These are phyloP conservation scores for Aspergillus sp. DNA, from an alignment of 2,329 filamentous ascomycete species.

Conservation along the genomic window DNA sequence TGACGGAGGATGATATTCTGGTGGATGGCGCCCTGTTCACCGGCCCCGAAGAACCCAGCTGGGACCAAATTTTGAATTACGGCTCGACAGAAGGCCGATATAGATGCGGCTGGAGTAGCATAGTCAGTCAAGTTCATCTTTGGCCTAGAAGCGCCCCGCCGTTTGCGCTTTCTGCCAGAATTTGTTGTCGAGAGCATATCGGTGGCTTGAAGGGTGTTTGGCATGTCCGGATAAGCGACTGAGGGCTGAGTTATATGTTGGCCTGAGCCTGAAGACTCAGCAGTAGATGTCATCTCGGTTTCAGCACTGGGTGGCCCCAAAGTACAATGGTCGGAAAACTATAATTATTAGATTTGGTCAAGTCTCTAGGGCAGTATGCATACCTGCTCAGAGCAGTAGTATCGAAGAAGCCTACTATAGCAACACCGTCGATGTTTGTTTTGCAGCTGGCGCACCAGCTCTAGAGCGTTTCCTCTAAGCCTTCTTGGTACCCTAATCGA, in stretches of 20 bases:
- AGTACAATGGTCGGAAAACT: slow-evolving; percentile 26
- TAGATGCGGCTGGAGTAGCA: slow-evolving; percentile 65
- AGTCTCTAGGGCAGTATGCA: slow-evolving; percentile 11
- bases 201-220: neutral
- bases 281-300: neutral
- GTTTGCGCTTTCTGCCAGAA: slow-evolving; percentile 6
- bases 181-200: neutral
- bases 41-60: slow-evolving; percentile 68
- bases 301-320: slow-evolving; percentile 16
- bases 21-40: slow-evolving; percentile 59
- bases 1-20: slow-evolving; percentile 60
- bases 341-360: slow-evolving; percentile 14
- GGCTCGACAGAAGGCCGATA: slow-evolving; percentile 85
- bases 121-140: slow-evolving; percentile 59
- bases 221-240: slow-evolving; percentile 16
- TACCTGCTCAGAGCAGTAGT: slow-evolving; percentile 71
- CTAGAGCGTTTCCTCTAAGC: slow-evolving; percentile 61
- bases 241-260: slow-evolving; percentile 26
- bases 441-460: slow-evolving; percentile 68
- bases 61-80: slow-evolving; percentile 73
- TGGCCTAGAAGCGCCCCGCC: slow-evolving; percentile 11
- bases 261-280: slow-evolving; percentile 18
- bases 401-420: slow-evolving; percentile 72
- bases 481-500: slow-evolving; percentile 39
- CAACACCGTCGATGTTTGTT: slow-evolving; percentile 71